A percentile compares a stretch with the other conserved stretches of the same genome.
These are phyloP conservation scores for Fusarium robinianum DNA, from an alignment of 2,329 filamentous ascomycete genomes.

Conservation along the genomic window DNA sequence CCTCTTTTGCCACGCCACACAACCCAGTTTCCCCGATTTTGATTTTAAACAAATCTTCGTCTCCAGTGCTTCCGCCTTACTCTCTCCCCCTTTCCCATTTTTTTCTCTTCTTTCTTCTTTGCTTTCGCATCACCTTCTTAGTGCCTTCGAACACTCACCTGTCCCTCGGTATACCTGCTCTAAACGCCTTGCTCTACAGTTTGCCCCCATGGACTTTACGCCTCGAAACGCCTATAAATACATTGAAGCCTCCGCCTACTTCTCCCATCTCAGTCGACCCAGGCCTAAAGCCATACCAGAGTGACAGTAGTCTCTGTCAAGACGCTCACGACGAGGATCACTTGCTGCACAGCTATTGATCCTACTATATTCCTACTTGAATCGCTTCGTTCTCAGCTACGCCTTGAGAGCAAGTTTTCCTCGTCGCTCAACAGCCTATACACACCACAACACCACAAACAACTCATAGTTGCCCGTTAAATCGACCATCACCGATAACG, in stretches of 20 bases:
- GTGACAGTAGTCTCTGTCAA: slow-evolving; percentile 20
- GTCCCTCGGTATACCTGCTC: slow-evolving; percentile 12
- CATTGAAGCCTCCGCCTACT: slow-evolving; percentile 24
- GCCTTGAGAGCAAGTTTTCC: slow-evolving; percentile 29
- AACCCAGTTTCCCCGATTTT: slow-evolving; percentile 25
- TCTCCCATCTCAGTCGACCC: slow-evolving; percentile 26
- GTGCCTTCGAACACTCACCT: slow-evolving; percentile 15
- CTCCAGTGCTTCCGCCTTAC: too few species aligned
- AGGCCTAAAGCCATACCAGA: slow-evolving; percentile 30
- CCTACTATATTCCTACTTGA: slow-evolving; percentile 9
- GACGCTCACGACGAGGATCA: slow-evolving; percentile 28
- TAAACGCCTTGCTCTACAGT: slow-evolving; percentile 8
- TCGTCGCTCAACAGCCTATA: slow-evolving; percentile 21
- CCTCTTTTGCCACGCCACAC: slow-evolving; percentile 32
- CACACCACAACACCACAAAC: neutral
- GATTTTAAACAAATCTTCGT: slow-evolving; percentile 33
- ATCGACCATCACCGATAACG: too few species aligned
- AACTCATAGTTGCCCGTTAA: too few species aligned
- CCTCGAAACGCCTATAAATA: slow-evolving; percentile 29
- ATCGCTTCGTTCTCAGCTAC: slow-evolving; percentile 9
- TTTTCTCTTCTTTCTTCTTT: slow-evolving; percentile 9
- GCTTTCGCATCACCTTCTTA: slow-evolving; percentile 14
- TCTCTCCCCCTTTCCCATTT: slow-evolving; percentile 11
- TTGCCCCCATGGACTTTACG: slow-evolving; percentile 37
- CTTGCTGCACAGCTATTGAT: slow-evolving; percentile 28